Evolutionary conservation across 352 stramenopile genomes (phyloP), one percentile per base, ranked within the genome.

Genomic region (Pythium periplocum): DNA sequence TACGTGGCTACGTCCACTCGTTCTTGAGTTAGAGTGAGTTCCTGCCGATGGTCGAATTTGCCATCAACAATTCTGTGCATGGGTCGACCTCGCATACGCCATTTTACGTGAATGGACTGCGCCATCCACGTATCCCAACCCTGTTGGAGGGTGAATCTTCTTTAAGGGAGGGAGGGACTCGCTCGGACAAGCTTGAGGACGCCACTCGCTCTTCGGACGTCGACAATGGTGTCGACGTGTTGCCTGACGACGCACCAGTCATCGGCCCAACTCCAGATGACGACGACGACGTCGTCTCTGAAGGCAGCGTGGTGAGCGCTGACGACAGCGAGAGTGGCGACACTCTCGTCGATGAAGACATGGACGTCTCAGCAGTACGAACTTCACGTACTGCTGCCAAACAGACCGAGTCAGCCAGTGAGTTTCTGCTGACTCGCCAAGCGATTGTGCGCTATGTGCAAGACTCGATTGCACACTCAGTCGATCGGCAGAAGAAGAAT

Each of bases 41-140:
- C 7, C 38, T 75, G 0, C 47, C 59, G 3, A 48, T 69, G 12
- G 63, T 60, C 38, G 50, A 69, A 33, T 69, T 71, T 39, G 63
- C 49, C 6, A 69, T 71, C 34, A 67, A 62, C 48, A 67, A 67
- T 32, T 47, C 51, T 8, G 57, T 65, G 33, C 55, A 64, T 36
- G 57, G 44, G 10, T 71, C 55, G 6, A 64, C 62, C 2, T 47
- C 47, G 31, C 47, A 47, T 39, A 66, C 51, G 10, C 57, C 49
- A 8, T 62, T 67, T 44, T 60, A 58, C 48, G 36, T 62, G n/a
- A 62, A 67, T 48, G 44, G 37, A 1, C 31, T 58, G 0, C 33
- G 54, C 5, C 45, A 60, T 38, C 59, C 53, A 17, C 49, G 46
- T 36, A 43, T 63, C n/a, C 62, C 62, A 3, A 8, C 47, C 47